phyloP scores from a whole-genome alignment of 441 rosid species.

The Populus hybrid region DNA sequence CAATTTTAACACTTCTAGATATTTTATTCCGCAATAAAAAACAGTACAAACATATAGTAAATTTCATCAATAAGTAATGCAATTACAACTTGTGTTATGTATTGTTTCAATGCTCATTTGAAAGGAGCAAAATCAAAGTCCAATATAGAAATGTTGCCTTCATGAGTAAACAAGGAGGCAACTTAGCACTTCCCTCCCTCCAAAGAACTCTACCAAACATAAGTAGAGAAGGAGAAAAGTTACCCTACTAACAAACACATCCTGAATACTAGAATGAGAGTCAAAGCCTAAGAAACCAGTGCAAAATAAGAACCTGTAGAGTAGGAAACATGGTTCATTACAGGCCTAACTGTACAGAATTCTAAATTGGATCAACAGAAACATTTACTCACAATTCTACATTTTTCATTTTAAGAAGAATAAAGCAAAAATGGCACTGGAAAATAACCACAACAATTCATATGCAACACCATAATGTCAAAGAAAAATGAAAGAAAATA shows the following conservation, averaged over 20 bases:
- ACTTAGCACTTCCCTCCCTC: not conserved
- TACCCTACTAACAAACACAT: not conserved
- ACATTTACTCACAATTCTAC: not conserved
- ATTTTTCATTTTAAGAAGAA: not conserved
- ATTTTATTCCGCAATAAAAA: not conserved
- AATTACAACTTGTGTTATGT: not conserved
- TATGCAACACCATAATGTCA: constrained; percentile 2
- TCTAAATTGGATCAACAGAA: not conserved
- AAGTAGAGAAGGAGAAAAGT: not conserved
- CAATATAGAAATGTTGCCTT: not conserved
- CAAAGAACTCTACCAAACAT: not conserved
- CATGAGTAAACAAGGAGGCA: not conserved
- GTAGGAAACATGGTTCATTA: not conserved
- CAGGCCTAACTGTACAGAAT: not conserved
- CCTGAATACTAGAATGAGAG: not conserved
- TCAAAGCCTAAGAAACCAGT: not conserved
- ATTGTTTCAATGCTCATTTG: not conserved
- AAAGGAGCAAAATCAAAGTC: not conserved
- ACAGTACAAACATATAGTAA: too few relatives aligned
- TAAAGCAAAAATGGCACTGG: not conserved
- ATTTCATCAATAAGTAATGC: not conserved
- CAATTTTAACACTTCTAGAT: not conserved
- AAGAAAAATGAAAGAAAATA: not conserved
- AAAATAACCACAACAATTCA: too few relatives aligned
- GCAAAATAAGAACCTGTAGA: not conserved